These are phyloP conservation scores for Rhizoclosmatium sp. DNA, from an alignment of 192 early-diverging fungal genomes.

Conservation along the genomic window DNA sequence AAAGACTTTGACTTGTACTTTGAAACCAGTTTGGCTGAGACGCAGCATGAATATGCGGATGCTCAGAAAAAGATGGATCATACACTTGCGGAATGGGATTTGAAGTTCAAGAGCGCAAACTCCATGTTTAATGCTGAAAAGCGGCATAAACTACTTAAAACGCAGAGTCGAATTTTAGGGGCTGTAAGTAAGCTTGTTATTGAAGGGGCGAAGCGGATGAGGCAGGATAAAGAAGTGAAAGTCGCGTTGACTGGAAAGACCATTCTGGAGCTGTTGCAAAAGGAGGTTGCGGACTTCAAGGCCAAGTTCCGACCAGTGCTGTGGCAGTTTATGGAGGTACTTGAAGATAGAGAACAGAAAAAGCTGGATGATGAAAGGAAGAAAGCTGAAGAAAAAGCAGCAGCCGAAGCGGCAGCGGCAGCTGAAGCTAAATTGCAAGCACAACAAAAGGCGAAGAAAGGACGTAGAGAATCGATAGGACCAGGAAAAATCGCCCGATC, in stretches of 20 bases:
- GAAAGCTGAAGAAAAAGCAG: background rate
- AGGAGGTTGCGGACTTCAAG: constrained; percentile 15
- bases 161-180: constrained; percentile 11
- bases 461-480: background rate
- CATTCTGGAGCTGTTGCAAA: constrained; percentile 3
- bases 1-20: constrained; percentile 19
- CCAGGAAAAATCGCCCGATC: background rate
- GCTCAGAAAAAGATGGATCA: background rate
- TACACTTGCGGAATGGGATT: constrained; percentile 22
- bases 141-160: background rate
- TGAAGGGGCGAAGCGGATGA: background rate
- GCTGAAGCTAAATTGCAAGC: background rate
- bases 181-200: background rate
- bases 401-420: background rate
- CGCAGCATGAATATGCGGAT: background rate
- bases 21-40: background rate
- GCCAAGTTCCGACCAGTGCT: constrained; percentile 14
- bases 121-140: constrained; percentile 9
- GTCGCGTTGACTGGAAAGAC: constrained; percentile 8
- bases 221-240: background rate
- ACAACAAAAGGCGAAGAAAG: background rate
- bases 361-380: constrained; percentile 8
- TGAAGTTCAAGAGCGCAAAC: constrained; percentile 18
- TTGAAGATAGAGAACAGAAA: background rate
- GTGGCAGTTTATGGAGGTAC: background rate